These are phyloP conservation scores for Nepenthes alata DNA, from an alignment of 179 eudicot species.

Conservation along the genomic window DNA sequence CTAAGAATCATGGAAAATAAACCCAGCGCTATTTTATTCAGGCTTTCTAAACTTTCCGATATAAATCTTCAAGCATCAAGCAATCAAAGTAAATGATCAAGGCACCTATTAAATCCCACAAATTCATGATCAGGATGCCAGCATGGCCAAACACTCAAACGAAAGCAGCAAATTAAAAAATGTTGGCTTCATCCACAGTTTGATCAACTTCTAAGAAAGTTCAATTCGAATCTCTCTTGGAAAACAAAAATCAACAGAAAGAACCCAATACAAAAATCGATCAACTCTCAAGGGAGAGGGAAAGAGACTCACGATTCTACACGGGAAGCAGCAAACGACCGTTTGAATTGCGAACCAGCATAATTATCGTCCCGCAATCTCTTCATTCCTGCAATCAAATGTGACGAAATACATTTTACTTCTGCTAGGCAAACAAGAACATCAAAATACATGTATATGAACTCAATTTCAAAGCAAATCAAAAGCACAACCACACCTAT, in stretches of 20 bases:
- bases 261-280: background rate
- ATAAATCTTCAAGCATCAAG: background rate
- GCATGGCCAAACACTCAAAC: background rate
- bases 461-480: background rate
- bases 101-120: background rate
- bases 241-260: slow-evolving; percentile 2
- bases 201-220: slow-evolving; percentile 1
- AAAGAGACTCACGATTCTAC: slow-evolving; percentile 55
- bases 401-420: background rate
- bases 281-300: background rate
- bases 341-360: slow-evolving; percentile 54
- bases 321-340: slow-evolving; percentile 48
- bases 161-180: background rate
- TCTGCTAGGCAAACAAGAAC: background rate
- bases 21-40: background rate
- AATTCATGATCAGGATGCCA: slow-evolving; percentile 3
- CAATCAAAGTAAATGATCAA: background rate
- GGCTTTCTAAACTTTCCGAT: background rate
- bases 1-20: background rate
- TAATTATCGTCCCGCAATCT: slow-evolving; percentile 66
- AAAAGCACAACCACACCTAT: background rate
- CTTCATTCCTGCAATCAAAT: slow-evolving; percentile 51
- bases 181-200: background rate
- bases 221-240: background rate
- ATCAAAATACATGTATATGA: background rate